Base-by-base conservation (phyloP, 2,329 filamentous ascomycete genomes). In the Aspergillus puulaauensis region DNA sequence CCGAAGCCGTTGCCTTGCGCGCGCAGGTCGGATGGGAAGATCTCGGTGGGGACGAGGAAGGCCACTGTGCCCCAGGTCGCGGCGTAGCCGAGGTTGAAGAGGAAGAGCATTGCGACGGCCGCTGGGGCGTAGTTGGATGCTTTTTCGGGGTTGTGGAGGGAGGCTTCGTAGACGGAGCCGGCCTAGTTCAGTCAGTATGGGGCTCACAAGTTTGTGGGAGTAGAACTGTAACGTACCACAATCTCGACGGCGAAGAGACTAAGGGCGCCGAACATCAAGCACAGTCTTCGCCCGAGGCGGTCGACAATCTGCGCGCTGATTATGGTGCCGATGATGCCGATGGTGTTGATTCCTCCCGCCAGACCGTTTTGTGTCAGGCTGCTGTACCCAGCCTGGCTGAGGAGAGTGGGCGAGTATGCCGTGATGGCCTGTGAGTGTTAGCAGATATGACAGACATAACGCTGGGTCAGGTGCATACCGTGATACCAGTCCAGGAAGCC, bases 1-100 rank as follows among this genome's bases (percentile, higher is more conserved):
- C 80, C 80, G 61, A 86, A 84, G 7, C 81, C 82, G 64, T 85
- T 83, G 7, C 83, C 84, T 65, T 85, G 80, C n/a, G 83, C 82
- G 21, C 83, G 77, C 52, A 85, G 77, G 44, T 82, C 80, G 15
- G 77, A 80, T 1, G 83, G 79, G 70, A 82, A 86, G 56, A 86
- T 83, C 67, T 86, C 83, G 0, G 82, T 83, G 0, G 79, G 80
- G 4, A 82, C 66, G 6, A 82, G 68, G 62, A 81, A 83, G 2
- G 80, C 79, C 6, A 80, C 81, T 0, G 80, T 78, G 2, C 80
- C 80, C 69, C 82, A 83, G 40, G 77, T 76, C 3, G 82, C 70
- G 54, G 81, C 82, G 68, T 82, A 82, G 61, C 54, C 64, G 11
- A 72, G 39, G 43, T 73, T 71, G 21, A 72, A 73, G 14, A 81